Evolutionary conservation across 1,284 basidiomycete species (phyloP), one percentile per base, ranked within the genome.

Genomic region (Laetiporus sulphureus): DNA sequence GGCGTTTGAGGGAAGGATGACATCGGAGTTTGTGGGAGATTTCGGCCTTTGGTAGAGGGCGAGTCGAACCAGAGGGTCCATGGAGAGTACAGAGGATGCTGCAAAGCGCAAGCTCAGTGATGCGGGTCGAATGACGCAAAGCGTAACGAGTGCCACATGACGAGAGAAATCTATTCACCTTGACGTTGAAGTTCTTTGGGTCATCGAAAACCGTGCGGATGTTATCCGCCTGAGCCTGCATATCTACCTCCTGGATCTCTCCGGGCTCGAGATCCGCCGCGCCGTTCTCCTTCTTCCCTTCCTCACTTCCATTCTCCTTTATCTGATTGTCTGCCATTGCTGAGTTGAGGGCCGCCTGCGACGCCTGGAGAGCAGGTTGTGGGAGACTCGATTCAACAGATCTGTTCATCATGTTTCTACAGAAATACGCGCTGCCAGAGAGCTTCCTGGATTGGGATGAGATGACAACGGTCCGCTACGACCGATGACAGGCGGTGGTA

Each of bases 21-120:
- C 40, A 84, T 66, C 42, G 85, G 87, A 18, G 89, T 91, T 64
- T 91, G 90, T 25, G 91, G 90, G 25, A 92, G 71, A 64, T 86
- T 88, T 45, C 86, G 78, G 42, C 82, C 83, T 65, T 95, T 95
- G 36, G 89, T 91, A 36, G 79, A 75, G 3, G 91, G 91, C 36
- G 92, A 94, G 62, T 96, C 93, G 62, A 95, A 97, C 91, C 91
- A 96, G 34, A 97, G 80, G 5, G 91, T 96, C 93, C 93, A 96
- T n/a, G 83, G 72, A 24, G 91, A 91, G 64, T 79, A 94, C 27
- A 95, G 77, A 19, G 91, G 91, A 60, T 95, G 91, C 91, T 93
- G 20, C 18, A 15, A 41, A 32, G 24, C 22, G 23, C 25, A 35
- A 38, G 13, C 40, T 43, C 20, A 44, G 34, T 27, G 27, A 32